These are phyloP conservation scores for Nissolia schottii DNA, from an alignment of 306 rosid genomes.

Conservation along the genomic window DNA sequence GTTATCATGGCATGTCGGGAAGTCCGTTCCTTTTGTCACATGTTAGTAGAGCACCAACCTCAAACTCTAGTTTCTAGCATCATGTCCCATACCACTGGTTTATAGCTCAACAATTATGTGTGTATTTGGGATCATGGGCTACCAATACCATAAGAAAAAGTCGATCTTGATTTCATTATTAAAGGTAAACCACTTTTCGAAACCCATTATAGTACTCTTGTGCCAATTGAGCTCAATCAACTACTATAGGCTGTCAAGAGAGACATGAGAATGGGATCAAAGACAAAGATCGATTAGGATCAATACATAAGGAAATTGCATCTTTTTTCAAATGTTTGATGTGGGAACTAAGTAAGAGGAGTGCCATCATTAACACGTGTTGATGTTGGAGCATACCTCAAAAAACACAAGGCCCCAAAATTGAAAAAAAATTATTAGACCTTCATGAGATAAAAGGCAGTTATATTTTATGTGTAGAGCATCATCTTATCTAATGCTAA, in stretches of 20 bases:
- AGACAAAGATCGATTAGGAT: not conserved
- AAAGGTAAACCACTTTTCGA: conserved; percentile 22
- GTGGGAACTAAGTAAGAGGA: not conserved
- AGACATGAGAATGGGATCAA: not conserved
- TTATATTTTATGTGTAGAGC: no score
- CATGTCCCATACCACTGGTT: not conserved
- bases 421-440: no score
- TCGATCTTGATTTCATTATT: conserved; percentile 1
- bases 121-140: conserved; percentile 10
- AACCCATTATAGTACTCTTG: not conserved
- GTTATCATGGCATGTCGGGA: conserved; percentile 33
- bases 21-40: conserved; percentile 15
- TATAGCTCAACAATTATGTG: not conserved
- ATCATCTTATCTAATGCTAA: no score
- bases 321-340: conserved; percentile 11
- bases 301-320: not conserved
- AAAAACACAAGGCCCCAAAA: conserved; percentile 11
- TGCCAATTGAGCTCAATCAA: not conserved
- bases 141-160: conserved; percentile 15
- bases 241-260: conserved; percentile 30
- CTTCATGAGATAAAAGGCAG: no score
- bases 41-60: not conserved
- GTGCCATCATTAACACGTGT: conserved; percentile 31
- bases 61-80: not conserved
- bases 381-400: conserved; percentile 24